Evolutionary conservation across 106 monocot genomes (phyloP).

Genomic region (Allium sativum): DNA sequence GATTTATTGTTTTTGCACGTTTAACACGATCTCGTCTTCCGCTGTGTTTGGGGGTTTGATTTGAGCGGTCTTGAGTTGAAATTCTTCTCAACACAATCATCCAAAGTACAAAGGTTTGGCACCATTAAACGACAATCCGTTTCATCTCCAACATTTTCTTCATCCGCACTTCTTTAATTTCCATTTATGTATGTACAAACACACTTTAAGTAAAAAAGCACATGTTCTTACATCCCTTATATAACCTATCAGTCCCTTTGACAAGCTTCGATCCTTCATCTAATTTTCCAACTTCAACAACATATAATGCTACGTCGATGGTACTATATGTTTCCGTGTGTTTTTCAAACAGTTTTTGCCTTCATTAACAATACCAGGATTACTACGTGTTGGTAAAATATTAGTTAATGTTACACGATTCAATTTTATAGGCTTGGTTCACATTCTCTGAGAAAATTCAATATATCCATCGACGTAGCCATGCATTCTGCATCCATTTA

Average conservation of each 20-base stretch:
- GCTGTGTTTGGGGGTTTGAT: no score
- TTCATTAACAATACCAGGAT: slow-evolving; percentile 40
- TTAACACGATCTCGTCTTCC: no score
- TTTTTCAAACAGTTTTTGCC: slow-evolving; percentile 35
- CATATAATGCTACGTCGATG: slow-evolving; percentile 46
- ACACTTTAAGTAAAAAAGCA: slow-evolving; percentile 49
- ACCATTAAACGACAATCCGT: slow-evolving; percentile 49
- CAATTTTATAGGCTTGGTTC: slow-evolving; percentile 22
- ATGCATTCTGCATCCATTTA: slow-evolving; percentile 43
- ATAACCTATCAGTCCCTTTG: slow-evolving; percentile 28
- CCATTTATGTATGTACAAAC: slow-evolving; percentile 38
- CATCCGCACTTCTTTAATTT: slow-evolving; percentile 40
- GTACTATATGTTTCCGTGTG: slow-evolving; percentile 15
- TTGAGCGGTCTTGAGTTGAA: no score
- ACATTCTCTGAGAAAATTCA: slow-evolving; percentile 37
- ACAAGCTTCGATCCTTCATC: slow-evolving; percentile 55
- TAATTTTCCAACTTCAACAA: slow-evolving; percentile 37
- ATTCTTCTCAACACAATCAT: slow-evolving; percentile 6
- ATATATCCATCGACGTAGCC: slow-evolving; percentile 37
- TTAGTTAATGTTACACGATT: slow-evolving; percentile 49
- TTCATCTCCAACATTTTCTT: slow-evolving; percentile 37
- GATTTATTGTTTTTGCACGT: no score
- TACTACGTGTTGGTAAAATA: slow-evolving; percentile 46
- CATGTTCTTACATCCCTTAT: slow-evolving; percentile 24
- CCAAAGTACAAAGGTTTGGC: slow-evolving; percentile 45